Evolutionary conservation across 164 flowering plant genomes (phyloP), one percentile per base, ranked within the genome.

Genomic region (Brasenia schreberi): DNA sequence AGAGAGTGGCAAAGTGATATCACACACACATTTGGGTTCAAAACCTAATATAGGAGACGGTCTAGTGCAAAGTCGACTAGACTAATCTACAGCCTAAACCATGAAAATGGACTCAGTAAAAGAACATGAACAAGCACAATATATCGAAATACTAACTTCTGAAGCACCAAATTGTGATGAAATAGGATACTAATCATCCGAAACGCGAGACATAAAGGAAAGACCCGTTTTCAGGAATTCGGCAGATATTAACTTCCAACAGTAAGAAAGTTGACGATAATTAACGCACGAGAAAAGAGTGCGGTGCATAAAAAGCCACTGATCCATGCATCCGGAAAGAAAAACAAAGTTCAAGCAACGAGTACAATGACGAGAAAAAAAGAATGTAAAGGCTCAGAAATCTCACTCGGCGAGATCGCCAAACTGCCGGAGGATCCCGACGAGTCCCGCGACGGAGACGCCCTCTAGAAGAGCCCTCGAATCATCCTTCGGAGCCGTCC

Each of bases 371-470:
- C 11, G 6, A 45, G 11, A 14, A 61, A 42, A 63, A 59, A 63
- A 43, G 27, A 27, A 0, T 19, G 39, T 5, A 7, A 11, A 67
- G 59, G 39, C 16, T 18, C 4, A 63, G 5, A 43, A 71, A 64
- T 79, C 88, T 68, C 80, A 95, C 99, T 95, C 91, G 43, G 97
- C 90, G 4, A 92, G 92, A 83, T 95, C 97, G 42, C 97, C 97
- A n/a, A 95, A 70, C 71, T 92, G 99, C 18, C 97, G 85, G 78
- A 95, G 76, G 84, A 95, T 79, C 76, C 99, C 99, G 60, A 92
- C 97, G 61, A 95, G 96, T 10, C 99, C 99, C 27, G 97, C 80
- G n/a, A 88, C 99, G 17, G 94, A 83, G 27, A 95, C 88, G 6
- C 94, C 97, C 43, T 95, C 90, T 14, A 95, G 94, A 65, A 92